Evolutionary conservation across 352 stramenopile species (phyloP), one percentile per base, ranked within the genome.

Genomic region (Globisporangium sylvaticum): DNA sequence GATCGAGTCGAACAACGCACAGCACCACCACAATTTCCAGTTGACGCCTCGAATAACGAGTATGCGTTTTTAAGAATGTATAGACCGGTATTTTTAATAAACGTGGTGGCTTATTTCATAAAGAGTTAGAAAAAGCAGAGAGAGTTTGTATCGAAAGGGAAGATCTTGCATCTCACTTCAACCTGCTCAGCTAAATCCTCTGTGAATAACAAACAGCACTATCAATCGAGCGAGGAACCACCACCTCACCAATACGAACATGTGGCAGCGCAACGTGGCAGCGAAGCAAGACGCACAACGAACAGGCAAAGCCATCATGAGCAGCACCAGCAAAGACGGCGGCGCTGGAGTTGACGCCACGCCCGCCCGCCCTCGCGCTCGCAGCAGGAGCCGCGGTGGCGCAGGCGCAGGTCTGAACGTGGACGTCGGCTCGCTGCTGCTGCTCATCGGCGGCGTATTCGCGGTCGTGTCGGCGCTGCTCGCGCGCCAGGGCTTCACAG

Each of bases 401-500:
- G 56, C n/a, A 25, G 10, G 54, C 15, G 29, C 42, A 29, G 44
- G 64, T 14, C 55, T 68, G 12, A 58, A 44, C 42, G 62, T 64
- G 24, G 65, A 76, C 27, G 18, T 86, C 4, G 70, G 70, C 27
- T 87, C 80, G 29, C 46, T 88, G 24, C 61, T 89, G 64, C 31
- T 89, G 66, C 68, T 89, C 4, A 25, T 80, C 15, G 69, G 74
- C 29, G 77, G 77, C 29, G 53, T 66, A 1, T 74, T 84, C 42
- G 75, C 71, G 31, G 73, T 89, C 2, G 54, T 73, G 7, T 78
- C 82, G 3, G 80, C 82, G 15, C 60, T 90, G 3, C 76, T 90
- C 20, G 82, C 78, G 29, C 79, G 78, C 20, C 65, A 73, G 2
- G 82, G 82, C 50, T 90, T 89, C 65, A 87, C 80, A 0, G 82